Conservation (phyloP, 2,329 filamentous ascomycete species). For the Gremmenia infestans region DNA sequence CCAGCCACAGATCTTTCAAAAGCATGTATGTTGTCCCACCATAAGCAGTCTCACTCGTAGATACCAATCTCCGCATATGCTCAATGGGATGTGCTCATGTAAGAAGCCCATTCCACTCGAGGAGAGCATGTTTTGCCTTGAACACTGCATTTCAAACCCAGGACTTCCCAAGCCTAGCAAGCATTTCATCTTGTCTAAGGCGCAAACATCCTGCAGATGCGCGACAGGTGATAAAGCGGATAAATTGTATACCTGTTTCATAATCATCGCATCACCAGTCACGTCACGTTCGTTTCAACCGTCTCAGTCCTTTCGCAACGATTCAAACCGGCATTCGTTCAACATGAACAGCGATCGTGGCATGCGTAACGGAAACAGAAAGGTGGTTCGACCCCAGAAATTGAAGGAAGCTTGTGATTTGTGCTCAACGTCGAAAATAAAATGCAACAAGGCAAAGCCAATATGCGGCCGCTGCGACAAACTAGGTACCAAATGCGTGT, state of each 20-base stretch:
- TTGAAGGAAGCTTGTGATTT: constrained; percentile 21
- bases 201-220: not conserved
- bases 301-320: not conserved
- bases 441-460: constrained; percentile 7
- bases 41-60: not conserved
- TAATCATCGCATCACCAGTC: not conserved
- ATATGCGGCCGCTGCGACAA: constrained; percentile 3
- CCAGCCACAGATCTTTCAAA: not conserved
- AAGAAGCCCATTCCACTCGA: not conserved
- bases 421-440: constrained; percentile 9
- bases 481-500: constrained; percentile 1
- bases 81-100: not conserved
- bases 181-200: not conserved
- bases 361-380: not conserved
- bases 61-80: not conserved
- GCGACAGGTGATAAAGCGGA: not conserved
- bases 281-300: not conserved
- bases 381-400: not conserved
- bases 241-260: not conserved
- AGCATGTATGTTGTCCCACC: not conserved
- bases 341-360: not conserved
- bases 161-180: not conserved
- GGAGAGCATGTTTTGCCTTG: not conserved
- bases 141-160: not conserved
- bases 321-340: not conserved